Conservation (phyloP, 495 filamentous ascomycete species). For the Daldinia loculata region DNA sequence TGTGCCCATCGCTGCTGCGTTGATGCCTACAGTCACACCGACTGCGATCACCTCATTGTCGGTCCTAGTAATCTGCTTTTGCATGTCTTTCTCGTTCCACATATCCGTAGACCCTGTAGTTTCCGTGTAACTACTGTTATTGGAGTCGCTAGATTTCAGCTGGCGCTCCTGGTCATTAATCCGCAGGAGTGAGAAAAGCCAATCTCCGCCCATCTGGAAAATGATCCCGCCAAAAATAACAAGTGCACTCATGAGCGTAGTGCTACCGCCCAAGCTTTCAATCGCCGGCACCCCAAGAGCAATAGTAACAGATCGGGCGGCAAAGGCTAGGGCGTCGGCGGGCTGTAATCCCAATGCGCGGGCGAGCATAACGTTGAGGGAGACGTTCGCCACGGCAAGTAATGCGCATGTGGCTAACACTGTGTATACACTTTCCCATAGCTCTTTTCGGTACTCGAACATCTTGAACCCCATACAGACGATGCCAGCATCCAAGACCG, state of each 20-base stretch:
- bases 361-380: constrained; percentile 48
- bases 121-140: constrained; percentile 9
- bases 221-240: constrained; percentile 57
- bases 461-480: constrained; percentile 59
- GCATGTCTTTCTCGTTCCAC: neutral
- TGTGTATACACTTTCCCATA: constrained; percentile 51
- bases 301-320: constrained; percentile 57
- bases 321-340: constrained; percentile 52
- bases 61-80: neutral
- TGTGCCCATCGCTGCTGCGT: constrained; percentile 61
- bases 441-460: constrained; percentile 54
- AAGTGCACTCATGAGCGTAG: constrained; percentile 53
- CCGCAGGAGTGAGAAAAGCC: constrained; percentile 45
- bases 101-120: neutral
- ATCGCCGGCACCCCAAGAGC: constrained; percentile 48
- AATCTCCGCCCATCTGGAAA: constrained; percentile 54
- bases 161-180: constrained; percentile 23
- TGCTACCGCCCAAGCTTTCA: constrained; percentile 49
- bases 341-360: constrained; percentile 47
- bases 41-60: constrained; percentile 50
- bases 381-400: constrained; percentile 48
- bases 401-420: constrained; percentile 46
- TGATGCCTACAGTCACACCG: constrained; percentile 58
- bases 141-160: constrained; percentile 3
- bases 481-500: constrained; percentile 57